Percentiles rank a stretch among this genome's conserved stretches.
phyloP scores from a whole-genome alignment of 495 filamentous ascomycete species.

The Apiosordaria backusii region DNA sequence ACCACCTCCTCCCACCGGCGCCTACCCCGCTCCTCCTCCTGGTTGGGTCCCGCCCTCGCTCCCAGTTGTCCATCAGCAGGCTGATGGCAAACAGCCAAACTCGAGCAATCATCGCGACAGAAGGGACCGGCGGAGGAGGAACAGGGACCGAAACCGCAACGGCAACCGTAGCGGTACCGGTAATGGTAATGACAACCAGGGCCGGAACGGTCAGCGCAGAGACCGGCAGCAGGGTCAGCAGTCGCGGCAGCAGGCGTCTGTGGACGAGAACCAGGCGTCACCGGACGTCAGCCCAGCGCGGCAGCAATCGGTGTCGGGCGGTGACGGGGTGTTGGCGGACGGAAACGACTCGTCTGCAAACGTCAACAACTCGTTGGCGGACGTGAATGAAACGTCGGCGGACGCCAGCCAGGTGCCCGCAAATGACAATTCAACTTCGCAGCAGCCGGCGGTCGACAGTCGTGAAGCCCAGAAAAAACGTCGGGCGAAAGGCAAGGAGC shows the following conservation, averaged over 20 bases:
- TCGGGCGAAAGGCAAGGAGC: constrained; percentile 6
- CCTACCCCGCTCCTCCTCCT: constrained; percentile 8
- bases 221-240: background rate
- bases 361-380: background rate
- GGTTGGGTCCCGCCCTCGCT: constrained; percentile 23
- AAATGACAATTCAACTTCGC: background rate
- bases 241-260: background rate
- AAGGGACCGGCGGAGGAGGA: constrained; percentile 17
- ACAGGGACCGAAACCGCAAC: constrained; percentile 16
- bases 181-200: constrained; percentile 15
- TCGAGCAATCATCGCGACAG: constrained; percentile 22
- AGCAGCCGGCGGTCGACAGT: background rate
- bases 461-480: constrained; percentile 5
- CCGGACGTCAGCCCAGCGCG: background rate
- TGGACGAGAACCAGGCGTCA: background rate
- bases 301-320: background rate
- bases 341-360: background rate
- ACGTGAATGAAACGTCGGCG: too few relatives aligned
- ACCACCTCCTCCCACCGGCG: constrained; percentile 12
- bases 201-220: background rate
- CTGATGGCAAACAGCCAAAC: constrained; percentile 14
- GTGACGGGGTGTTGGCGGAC: background rate
- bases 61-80: constrained; percentile 21
- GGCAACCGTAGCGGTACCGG: constrained; percentile 8
- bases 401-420: background rate